These are phyloP conservation scores for Smallanthus sonchifolius DNA, from an alignment of 129 eudicot species.

Conservation along the genomic window DNA sequence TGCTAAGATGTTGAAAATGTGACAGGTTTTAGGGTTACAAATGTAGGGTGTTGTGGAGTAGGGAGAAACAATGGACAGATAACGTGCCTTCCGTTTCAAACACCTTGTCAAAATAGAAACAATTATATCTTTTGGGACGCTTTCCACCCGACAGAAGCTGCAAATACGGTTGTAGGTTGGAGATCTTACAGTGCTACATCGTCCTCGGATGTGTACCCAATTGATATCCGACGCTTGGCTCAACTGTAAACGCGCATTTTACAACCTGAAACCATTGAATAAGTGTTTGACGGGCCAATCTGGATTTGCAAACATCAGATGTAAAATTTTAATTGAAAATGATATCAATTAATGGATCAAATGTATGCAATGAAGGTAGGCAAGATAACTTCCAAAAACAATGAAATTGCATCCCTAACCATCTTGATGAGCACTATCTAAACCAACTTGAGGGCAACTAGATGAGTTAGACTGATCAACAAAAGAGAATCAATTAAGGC, in stretches of 20 bases:
- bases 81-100: slow-evolving; percentile 65
- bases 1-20: background rate
- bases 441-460: too few species aligned
- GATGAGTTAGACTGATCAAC: too few species aligned
- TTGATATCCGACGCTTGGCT: slow-evolving; percentile 60
- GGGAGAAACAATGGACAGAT: slow-evolving; percentile 85
- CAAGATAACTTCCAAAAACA: too few species aligned
- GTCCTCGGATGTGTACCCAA: slow-evolving; percentile 51
- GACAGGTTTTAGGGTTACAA: slow-evolving; percentile 63
- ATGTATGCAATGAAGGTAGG: too few species aligned
- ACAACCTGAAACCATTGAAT: too few species aligned
- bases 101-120: slow-evolving; percentile 53
- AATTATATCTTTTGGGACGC: slow-evolving; percentile 69
- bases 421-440: too few species aligned
- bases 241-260: slow-evolving; percentile 1
- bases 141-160: slow-evolving; percentile 69
- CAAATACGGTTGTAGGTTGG: slow-evolving; percentile 43
- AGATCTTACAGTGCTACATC: slow-evolving; percentile 54
- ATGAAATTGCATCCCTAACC: too few species aligned
- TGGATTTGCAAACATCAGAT: too few species aligned
- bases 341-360: too few species aligned
- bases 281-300: too few species aligned
- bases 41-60: slow-evolving; percentile 72
- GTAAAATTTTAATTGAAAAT: too few species aligned
- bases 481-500: too few species aligned